A percentile compares a stretch with the other conserved stretches of the same genome.
Evolutionary conservation across 371 early-diverging fungal genomes (phyloP).

Genomic region (Lichtheimia hyalospora): DNA sequence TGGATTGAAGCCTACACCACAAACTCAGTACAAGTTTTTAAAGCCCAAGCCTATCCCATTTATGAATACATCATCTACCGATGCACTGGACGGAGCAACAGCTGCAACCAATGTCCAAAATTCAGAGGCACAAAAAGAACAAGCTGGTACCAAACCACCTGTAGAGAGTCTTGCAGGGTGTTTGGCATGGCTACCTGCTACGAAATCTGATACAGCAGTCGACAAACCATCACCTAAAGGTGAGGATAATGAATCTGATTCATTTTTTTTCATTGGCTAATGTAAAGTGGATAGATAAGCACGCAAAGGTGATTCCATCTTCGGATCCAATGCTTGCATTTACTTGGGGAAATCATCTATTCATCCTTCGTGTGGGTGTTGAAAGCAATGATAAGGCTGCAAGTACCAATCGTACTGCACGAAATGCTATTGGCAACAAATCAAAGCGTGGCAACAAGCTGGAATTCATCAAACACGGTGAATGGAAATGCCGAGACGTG

Average conservation of each 20-base stretch:
- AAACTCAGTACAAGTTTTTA: slow-evolving; percentile 67
- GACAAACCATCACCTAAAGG: slow-evolving; percentile 10
- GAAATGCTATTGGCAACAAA: slow-evolving; percentile 14
- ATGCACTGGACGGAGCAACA: slow-evolving; percentile 2
- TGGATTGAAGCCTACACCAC: slow-evolving; percentile 72
- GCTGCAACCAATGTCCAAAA: slow-evolving; percentile 1
- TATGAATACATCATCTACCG: not conserved
- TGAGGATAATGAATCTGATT: not conserved
- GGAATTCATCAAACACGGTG: slow-evolving; percentile 59
- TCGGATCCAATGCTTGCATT: slow-evolving; percentile 64
- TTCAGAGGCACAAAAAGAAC: slow-evolving; percentile 4
- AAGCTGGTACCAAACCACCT: slow-evolving; percentile 13
- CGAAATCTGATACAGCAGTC: slow-evolving; percentile 23
- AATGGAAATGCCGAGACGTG: slow-evolving; percentile 59
- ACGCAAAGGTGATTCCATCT: slow-evolving; percentile 16
- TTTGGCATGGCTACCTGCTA: slow-evolving; percentile 64
- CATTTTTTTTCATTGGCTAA: not conserved
- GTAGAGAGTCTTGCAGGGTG: slow-evolving; percentile 55
- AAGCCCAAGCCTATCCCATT: slow-evolving; percentile 40
- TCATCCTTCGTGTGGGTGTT: slow-evolving; percentile 51
- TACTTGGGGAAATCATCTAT: slow-evolving; percentile 64
- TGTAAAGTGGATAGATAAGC: slow-evolving; percentile 8
- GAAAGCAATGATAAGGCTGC: slow-evolving; percentile 16
- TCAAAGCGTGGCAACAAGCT: slow-evolving; percentile 34
- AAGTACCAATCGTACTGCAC: not conserved